phyloP scores from a whole-genome alignment of 192 early-diverging fungal species.

The Fimicolochytrium jonesii region DNA sequence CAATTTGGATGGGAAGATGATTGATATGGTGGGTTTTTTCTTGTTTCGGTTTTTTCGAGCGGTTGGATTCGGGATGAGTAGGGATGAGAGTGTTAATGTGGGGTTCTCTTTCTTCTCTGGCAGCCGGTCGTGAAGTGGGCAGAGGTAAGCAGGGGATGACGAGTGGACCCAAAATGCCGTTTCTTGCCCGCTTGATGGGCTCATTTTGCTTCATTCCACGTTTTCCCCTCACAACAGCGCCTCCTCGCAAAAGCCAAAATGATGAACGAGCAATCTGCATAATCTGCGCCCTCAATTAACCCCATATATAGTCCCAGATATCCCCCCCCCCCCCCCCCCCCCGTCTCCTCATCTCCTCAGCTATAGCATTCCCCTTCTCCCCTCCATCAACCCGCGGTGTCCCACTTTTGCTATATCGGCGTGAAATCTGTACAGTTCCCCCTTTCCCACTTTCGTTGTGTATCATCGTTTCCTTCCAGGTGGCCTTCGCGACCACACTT shows the following conservation, averaged over 20 bases:
- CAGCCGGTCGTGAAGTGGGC: conserved; percentile 93
- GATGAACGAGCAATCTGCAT: neutral
- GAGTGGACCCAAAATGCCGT: neutral
- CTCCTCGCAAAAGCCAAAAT: conserved; percentile 5
- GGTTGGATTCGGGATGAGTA: neutral
- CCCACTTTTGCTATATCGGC: too few relatives aligned
- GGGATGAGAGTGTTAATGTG: neutral
- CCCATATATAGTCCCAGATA: too few relatives aligned
- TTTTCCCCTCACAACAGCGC: too few relatives aligned
- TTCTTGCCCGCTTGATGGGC: neutral
- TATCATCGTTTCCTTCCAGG: too few relatives aligned
- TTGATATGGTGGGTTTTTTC: conserved; percentile 28
- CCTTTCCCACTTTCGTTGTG: too few relatives aligned
- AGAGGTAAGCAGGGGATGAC: conserved; percentile 5
- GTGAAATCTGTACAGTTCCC: too few relatives aligned
- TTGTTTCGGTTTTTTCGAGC: neutral
- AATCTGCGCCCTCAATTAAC: too few relatives aligned
- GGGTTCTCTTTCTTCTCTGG: conserved; percentile 1
- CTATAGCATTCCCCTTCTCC: too few relatives aligned
- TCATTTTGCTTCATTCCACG: neutral
- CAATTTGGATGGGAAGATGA: conserved; percentile 87
- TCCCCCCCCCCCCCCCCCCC: too few relatives aligned
- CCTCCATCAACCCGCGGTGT: too few relatives aligned
- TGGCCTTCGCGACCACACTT: too few relatives aligned
- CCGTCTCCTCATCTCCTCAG: too few relatives aligned